Conservation (phyloP, 2,329 filamentous ascomycete species). For the Colletotrichum theobromicola region DNA sequence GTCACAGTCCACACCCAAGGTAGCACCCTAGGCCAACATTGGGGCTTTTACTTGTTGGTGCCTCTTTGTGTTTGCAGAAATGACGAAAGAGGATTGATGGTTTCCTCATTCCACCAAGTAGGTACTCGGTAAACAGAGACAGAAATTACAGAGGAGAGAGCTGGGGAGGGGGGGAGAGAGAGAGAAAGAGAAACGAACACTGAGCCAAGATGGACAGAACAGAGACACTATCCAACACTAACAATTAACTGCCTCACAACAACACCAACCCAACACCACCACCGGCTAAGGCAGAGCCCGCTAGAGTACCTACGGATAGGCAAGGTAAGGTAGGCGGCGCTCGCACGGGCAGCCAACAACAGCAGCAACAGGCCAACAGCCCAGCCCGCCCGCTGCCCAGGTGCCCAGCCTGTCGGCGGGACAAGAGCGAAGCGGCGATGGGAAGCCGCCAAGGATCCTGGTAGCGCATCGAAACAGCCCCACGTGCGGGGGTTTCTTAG, state of each 20-base stretch:
- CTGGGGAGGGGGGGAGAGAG: neutral
- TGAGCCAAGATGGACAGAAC: too few relatives aligned
- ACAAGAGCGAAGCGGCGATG: neutral
- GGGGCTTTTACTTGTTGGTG: neutral
- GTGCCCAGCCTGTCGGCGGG: neutral
- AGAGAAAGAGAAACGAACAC: too few relatives aligned
- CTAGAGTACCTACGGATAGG: neutral
- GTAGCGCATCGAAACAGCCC: conserved; percentile 23
- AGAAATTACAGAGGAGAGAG: neutral
- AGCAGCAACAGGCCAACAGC: neutral
- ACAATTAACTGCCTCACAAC: neutral
- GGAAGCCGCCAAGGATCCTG: conserved; percentile 1
- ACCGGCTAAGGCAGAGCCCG: neutral
- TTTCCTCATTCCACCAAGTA: neutral
- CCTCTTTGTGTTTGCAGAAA: neutral
- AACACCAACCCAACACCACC: neutral
- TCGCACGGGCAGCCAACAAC: neutral
- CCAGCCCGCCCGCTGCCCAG: neutral
- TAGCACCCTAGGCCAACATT: neutral
- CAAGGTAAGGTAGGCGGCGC: neutral
- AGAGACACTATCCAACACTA: neutral
- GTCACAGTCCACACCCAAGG: neutral
- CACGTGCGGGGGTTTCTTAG: conserved; percentile 15
- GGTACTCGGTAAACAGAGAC: too few relatives aligned
- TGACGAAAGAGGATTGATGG: neutral